Base-by-base conservation (phyloP, 108 stramenopile genomes). In the Mediolabrus comicus region DNA sequence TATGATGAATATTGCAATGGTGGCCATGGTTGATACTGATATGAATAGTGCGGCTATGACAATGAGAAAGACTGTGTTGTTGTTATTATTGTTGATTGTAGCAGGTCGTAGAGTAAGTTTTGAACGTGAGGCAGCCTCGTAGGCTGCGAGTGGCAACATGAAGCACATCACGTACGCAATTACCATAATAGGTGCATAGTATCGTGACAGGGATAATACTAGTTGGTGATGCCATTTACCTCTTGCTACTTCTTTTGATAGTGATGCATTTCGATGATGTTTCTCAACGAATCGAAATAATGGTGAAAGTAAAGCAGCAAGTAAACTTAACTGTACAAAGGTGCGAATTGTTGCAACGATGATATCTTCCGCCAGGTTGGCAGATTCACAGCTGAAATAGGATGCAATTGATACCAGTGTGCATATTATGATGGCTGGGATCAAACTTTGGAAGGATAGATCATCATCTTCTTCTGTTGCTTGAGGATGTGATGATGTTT, bases 61-160 rank as follows among this genome's bases (percentile, higher is more conserved):
- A 28, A 69, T 61, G 6, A 53, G 25, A 24, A 75, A 51, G 10
- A 75, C 74, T 3, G 58, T 38, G 17, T 26, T 28, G 57, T 66
- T 38, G 25, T 67, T 53, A 19, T 3, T 5, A n/a, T 3, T 39
- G 10, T 13, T n/a, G 14, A 0, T n/a, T 0, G 3, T 28, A 0
- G 43, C 2, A 32, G 69, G 69, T 13, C 38, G 59, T 32, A 59
- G 69, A 19, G 55, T 51, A 25, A 69, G 68, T 38, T 76, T 76
- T 32, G 75, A 28, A 4, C 75, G 67, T 5, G 69, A 51, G 10
- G 75, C 25, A 4, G 69, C 67, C 53, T 76, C 75, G 24, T 62
- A 62, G 24, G 75, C 75, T 4, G 75, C 75, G 17, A 76, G 68
- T n/a, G 68, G 69, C 0, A 68, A 32, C 75, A 76, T 76, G 66